phyloP scores from a whole-genome alignment of 805 yeast species.

The Saccharomyces mikatae region DNA sequence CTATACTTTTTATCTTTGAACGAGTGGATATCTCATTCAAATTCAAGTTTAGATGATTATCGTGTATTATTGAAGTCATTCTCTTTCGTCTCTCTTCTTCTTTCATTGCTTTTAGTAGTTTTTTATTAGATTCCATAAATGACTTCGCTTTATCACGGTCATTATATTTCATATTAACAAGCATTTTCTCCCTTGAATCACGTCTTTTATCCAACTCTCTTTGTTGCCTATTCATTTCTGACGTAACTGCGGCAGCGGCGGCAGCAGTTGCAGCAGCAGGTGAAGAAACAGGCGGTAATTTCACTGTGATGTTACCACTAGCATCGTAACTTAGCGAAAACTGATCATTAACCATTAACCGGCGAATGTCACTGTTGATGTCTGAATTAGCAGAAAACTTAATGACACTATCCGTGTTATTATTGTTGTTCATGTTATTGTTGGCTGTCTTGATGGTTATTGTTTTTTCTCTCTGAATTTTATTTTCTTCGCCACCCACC shows the following conservation, averaged over 20 bases:
- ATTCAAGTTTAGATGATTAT: constrained; percentile 1
- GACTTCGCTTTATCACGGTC: constrained; percentile 28
- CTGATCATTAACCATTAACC: constrained; percentile 7
- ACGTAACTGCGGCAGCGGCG: neutral
- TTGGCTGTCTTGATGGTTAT: neutral
- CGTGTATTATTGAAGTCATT: constrained; percentile 18
- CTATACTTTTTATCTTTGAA: neutral
- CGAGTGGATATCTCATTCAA: neutral
- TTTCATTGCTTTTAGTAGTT: constrained; percentile 26
- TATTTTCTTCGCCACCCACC: neutral
- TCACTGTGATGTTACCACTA: neutral
- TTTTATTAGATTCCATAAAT: constrained; percentile 29
- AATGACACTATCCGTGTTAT: constrained; percentile 7
- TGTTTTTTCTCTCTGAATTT: constrained; percentile 1
- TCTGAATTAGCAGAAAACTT: constrained; percentile 5
- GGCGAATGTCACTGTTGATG: constrained; percentile 4
- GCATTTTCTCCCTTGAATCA: constrained; percentile 28
- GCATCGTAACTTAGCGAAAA: neutral
- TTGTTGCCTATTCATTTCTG: constrained; percentile 16
- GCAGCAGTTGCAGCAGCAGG: constrained; percentile 20
- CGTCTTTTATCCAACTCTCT: constrained; percentile 26
- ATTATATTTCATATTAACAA: constrained; percentile 30
- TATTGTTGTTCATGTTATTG: constrained; percentile 1
- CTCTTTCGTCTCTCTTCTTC: constrained; percentile 28
- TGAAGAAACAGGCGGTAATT: neutral